Base-by-base conservation (phyloP, 1,284 basidiomycete genomes). In the Lignosus rhinocerotis region DNA sequence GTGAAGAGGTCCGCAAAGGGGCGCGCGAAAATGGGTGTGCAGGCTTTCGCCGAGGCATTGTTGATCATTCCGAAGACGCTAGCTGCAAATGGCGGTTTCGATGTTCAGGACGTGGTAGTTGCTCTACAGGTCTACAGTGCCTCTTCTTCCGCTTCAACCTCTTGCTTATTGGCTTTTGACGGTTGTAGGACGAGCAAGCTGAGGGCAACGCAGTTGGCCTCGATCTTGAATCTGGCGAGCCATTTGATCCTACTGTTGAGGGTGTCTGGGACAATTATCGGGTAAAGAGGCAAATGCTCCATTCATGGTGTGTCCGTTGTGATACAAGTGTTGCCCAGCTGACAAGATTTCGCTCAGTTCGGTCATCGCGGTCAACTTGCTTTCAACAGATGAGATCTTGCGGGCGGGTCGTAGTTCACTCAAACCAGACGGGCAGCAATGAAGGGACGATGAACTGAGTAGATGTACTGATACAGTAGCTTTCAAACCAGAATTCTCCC, bases 211-310 rank as follows among this genome's bases (percentile, higher is more conserved):
- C 85, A 41, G 95, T 97, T 61, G 97, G 97, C 30, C 76, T 99
- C 63, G 93, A 99, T 75, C 80, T 99, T 43, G 81, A 94, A 72
- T 93, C 94, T 32, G 97, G 97, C 58, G 95, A 98, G 74, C 95
- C 96, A 3, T 93, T 97, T 72, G 96, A 99, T 72, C 96, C 97
- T 6, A 91, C 93, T 14, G 88, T 93, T 4, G 90, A 94, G 70
- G 97, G 97, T 41, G 88, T 99, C 17, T 99, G 96, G 96, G 97
- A 99, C 75, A 99, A 99, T 77, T 99, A 98, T 75, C 83, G 97
- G 60, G 97, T 99, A 61, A 99, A 99, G 80, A 82, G 96, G 62
- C 97, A 99, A 72, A 97, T 99, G 94, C 78, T 99, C 57, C 96
- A 99, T 72, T 96, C 93, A 70, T 93, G 92, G 93, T 94, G 68